Conservation (phyloP, 371 early-diverging fungal genomes). For the Apophysomyces elegans region DNA sequence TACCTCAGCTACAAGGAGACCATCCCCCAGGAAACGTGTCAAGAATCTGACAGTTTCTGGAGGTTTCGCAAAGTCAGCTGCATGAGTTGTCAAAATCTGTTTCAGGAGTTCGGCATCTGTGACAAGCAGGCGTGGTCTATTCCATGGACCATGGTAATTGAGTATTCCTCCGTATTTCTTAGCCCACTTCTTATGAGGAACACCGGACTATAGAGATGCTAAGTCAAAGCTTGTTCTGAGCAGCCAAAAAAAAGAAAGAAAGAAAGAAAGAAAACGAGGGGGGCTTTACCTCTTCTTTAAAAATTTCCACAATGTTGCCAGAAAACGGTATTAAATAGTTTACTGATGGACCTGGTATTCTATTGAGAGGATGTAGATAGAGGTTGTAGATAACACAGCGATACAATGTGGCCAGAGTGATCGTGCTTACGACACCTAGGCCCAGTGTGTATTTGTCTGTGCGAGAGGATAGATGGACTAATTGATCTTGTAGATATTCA, state of each 20-base stretch:
- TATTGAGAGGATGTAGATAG: constrained; percentile 52
- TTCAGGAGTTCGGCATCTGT: constrained; percentile 57
- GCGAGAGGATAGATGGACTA: background rate
- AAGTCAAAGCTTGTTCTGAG: background rate
- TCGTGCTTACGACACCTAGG: background rate
- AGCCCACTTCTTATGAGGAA: constrained; percentile 52
- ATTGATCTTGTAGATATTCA: background rate
- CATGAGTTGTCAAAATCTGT: constrained; percentile 53
- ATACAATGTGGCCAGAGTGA: background rate
- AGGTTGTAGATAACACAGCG: constrained; percentile 44
- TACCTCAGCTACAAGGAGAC: constrained; percentile 60
- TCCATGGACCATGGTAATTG: constrained; percentile 53
- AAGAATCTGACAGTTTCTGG: constrained; percentile 33
- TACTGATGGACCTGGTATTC: constrained; percentile 63
- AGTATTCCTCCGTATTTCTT: constrained; percentile 57
- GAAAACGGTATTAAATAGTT: constrained; percentile 48
- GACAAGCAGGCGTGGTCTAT: constrained; percentile 51
- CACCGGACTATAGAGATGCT: constrained; percentile 33
- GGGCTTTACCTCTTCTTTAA: constrained; percentile 40
- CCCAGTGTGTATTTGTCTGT: background rate
- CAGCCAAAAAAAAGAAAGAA: background rate
- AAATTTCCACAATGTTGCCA: constrained; percentile 56
- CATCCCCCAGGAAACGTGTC: constrained; percentile 53
- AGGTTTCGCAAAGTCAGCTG: constrained; percentile 58
- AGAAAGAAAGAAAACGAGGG: background rate